Base-by-base conservation (phyloP, 1,284 basidiomycete genomes). In the Salmacisia buchloeana region DNA sequence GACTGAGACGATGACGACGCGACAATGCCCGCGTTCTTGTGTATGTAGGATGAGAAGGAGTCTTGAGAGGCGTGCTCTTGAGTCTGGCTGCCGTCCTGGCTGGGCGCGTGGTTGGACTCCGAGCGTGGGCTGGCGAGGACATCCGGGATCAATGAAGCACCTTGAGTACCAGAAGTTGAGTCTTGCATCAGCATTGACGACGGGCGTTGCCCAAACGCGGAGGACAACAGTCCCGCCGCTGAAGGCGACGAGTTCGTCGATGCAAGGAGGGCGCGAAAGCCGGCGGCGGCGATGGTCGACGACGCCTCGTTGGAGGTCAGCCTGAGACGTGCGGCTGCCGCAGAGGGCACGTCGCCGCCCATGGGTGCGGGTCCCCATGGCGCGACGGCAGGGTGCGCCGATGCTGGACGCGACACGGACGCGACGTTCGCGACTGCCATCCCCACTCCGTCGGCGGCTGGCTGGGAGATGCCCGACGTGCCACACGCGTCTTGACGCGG, bases 31-130 rank as follows among this genome's bases (percentile, higher is more conserved):
- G 49, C 29, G 21, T 54, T 54, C 49, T 54, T 54, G 27, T 54
- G 49, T 15, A 54, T 54, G 49, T 54, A 54, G 25, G 49, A 54
- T 9, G 49, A 54, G 49, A 54, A 54, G 12, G 49, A 54, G 27
- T 54, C 49, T 29, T 54, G 49, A 3, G 29, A 33, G 9, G 49
- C 49, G 6, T 27, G 29, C 21, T 54, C 49, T 33, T 54, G 49
- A 31, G 9, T 31, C 27, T 54, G 49, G 27, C 49, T 54, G 9
- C 49, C 49, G 49, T 54, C 49, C 15, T 54, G 49, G 31, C 49
- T 54, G 25, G 31, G 34, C 2, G 29, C 49, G 49, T 54, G 49
- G 15, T 54, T 31, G 10, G 49, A 54, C 15, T 31, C 49, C 34
- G 31, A 31, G 21, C 12, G 49, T 18, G 49, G 49, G 27, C 49